Conservation (phyloP, 345 rosid species). For the Kandelia obovata region DNA sequence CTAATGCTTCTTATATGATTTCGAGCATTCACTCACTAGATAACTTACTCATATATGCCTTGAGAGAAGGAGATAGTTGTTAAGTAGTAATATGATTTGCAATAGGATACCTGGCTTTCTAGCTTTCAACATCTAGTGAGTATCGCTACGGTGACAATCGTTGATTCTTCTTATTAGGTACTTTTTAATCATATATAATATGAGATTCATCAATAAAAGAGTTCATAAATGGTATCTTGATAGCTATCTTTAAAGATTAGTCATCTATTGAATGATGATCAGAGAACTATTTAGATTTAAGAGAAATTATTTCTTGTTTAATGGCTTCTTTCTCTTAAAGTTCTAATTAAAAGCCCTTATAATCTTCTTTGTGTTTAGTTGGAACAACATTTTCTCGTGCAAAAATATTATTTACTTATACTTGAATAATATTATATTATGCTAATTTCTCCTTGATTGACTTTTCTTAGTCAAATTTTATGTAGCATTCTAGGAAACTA, state of each 20-base stretch:
- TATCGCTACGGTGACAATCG: not conserved
- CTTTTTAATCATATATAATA: not conserved
- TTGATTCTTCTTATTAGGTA: not conserved
- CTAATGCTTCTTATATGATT: not conserved
- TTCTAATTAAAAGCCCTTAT: too few species aligned
- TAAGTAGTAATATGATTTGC: not conserved
- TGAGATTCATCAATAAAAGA: not conserved
- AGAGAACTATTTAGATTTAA: not conserved
- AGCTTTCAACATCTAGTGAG: not conserved
- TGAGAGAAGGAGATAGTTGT: not conserved
- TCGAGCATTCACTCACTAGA: not conserved
- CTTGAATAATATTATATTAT: fast-evolving
- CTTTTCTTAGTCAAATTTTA: too few species aligned
- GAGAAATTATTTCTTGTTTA: not conserved
- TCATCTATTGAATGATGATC: fast-evolving
- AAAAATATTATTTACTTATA: too few species aligned
- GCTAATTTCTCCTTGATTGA: too few species aligned
- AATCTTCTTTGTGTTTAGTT: too few species aligned
- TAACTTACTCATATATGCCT: not conserved
- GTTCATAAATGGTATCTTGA: not conserved
- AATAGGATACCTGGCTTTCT: not conserved
- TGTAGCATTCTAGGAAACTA: not conserved
- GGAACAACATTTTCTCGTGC: too few species aligned
- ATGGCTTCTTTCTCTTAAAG: too few species aligned
- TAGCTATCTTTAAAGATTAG: not conserved